These are phyloP conservation scores for Brassica cretica DNA, from an alignment of 345 rosid genomes.

Conservation along the genomic window DNA sequence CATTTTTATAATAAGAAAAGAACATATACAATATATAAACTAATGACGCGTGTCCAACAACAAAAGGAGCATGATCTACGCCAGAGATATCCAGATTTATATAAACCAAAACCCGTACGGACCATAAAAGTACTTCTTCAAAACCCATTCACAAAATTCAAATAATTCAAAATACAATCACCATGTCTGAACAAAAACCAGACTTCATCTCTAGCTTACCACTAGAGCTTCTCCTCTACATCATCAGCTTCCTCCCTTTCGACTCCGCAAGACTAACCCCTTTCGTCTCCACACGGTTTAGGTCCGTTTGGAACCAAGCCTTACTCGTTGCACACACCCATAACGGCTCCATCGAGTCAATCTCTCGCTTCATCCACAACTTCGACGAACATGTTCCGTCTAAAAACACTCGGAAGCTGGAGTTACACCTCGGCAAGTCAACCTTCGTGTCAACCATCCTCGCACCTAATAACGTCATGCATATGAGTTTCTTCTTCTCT, in stretches of 20 bases:
- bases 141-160: constrained; percentile 1
- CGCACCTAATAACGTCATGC: constrained; percentile 47
- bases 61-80: constrained; percentile 25
- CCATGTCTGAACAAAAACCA: constrained; percentile 29
- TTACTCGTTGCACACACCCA: constrained; percentile 28
- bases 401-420: constrained; percentile 46
- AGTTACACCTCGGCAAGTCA: constrained; percentile 45
- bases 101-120: constrained; percentile 22
- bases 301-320: constrained; percentile 51
- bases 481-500: constrained; percentile 46
- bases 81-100: constrained; percentile 7
- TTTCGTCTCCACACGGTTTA: constrained; percentile 54
- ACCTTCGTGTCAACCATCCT: constrained; percentile 44
- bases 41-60: constrained; percentile 22
- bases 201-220: constrained; percentile 57
- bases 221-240: constrained; percentile 54
- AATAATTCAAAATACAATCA: neutral
- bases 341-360: constrained; percentile 46
- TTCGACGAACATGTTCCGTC: constrained; percentile 52
- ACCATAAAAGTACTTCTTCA: neutral
- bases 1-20: neutral
- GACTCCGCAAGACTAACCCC: constrained; percentile 58
- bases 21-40: neutral
- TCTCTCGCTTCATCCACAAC: constrained; percentile 44
- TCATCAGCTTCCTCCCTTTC: constrained; percentile 58